Evolutionary conservation across 2,329 filamentous ascomycete genomes (phyloP), one percentile per base, ranked within the genome.

Genomic region (Hymenoscyphus infarciens): DNA sequence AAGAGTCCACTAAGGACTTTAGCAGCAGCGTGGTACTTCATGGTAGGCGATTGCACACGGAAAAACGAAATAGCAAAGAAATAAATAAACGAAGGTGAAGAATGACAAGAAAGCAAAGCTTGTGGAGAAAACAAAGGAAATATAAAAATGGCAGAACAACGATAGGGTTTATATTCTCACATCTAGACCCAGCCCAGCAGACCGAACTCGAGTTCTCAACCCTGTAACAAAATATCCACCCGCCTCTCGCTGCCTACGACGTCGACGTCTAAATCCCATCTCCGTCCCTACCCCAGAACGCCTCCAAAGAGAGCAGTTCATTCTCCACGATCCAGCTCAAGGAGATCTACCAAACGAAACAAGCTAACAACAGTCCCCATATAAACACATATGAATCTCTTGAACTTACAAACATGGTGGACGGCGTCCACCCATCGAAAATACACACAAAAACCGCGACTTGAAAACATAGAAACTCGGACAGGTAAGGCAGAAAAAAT

Each of bases 51-150:
- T n/a, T n/a, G n/a, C n/a, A n/a, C n/a, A n/a, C n/a, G n/a, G n/a
- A n/a, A n/a, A n/a, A n/a, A n/a, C 27, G 22, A 1, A n/a, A n/a
- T 25, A 31, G 7, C 56, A n/a, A 7, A 42, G 22, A 42, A 31
- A 58, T 6, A 27, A 7, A 29, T 16, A 49, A 49, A 58, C 3
- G 22, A 58, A 49, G 8, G n/a, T 57, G 35, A 58, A 29, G 56
- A 58, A 39, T 45, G 56, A 52, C 31, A 31, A 25, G 11, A 39
- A 49, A 45, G 38, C 56, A 19, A 49, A 19, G 42, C 8, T 49
- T n/a, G n/a, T n/a, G 10, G 42, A 49, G 8, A 42, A 8, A 45
- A 19, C 1, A 22, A 1, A 49, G 42, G 10, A 35, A 35, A 13
- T 35, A 22, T 19, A 10, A 13, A 10, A n/a, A 49, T 49, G 42